Base-by-base conservation (phyloP, 768 basidiomycete species). In the Daedalea quercina region DNA sequence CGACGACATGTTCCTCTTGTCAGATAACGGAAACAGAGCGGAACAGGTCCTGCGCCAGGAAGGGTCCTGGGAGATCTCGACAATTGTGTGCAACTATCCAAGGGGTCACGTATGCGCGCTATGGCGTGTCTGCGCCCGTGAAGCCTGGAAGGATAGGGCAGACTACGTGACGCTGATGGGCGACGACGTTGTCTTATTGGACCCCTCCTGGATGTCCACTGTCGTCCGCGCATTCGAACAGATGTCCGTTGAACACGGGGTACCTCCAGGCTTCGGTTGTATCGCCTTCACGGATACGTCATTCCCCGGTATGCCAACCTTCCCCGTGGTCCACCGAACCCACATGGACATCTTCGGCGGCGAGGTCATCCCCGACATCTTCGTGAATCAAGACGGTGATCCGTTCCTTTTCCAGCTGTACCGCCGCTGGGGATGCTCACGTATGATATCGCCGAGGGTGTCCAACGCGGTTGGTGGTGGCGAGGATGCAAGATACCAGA, bases 261-360 rank as follows among this genome's bases (percentile, higher is more conserved):
- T 69, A 0, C 77, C 75, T 3, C 57, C 64, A 4, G 81, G 81
- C 4, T 72, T 82, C 45, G 82, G 79, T 9, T 81, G 80, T 37
- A 73, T 83, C 1, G 75, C 79, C 0, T 81, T 84, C 64, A 79
- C 73, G 6, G 79, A 82, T 55, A 66, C 62, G 17, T 68, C 72
- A 9, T 83, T 81, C 57, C 77, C 76, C 0, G 82, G 79, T 0
- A 81, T 83, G 78, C 80, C 80, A 0, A 82, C 80, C 0, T 82
- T 82, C 57, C 82, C 82, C 0, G 68, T 82, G 47, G 47, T 84
- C 42, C 78, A 81, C 52, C 73, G 74, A 23, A 75, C 67, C 0
- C 82, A 84, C 57, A 66, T 84, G 62, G 74, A 80, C 26, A 75
- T 81, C 42, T 83, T 84, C 56, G 53, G 63, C 0, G 78, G 79